Percentiles rank a stretch among this genome's conserved stretches.
Evolutionary conservation across 1,284 basidiomycete genomes (phyloP).

Genomic region (Apiotrichum veenhuisii): DNA sequence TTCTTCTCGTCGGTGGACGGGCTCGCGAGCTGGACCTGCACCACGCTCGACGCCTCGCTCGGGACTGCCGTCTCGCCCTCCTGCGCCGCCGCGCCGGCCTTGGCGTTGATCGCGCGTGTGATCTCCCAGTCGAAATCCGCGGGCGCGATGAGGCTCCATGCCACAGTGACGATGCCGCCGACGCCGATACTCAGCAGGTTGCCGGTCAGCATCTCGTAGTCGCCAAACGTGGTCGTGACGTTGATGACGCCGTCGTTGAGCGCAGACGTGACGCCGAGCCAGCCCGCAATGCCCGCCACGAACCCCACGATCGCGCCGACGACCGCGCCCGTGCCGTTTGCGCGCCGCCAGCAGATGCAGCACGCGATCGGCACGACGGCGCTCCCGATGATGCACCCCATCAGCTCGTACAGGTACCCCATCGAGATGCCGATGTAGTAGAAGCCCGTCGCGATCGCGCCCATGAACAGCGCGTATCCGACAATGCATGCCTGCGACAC

Average conservation of each 20-base stretch:
- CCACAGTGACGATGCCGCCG: conserved; percentile 69
- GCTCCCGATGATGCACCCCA: conserved; percentile 63
- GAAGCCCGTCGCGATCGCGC: conserved; percentile 77
- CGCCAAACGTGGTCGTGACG: conserved; percentile 61
- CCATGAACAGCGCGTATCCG: conserved; percentile 73
- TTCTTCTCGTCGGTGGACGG: conserved; percentile 32
- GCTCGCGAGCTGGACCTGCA: conserved; percentile 7
- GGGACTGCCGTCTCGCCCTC: conserved; percentile 7
- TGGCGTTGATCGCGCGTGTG: conserved; percentile 67
- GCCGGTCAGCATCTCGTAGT: conserved; percentile 67
- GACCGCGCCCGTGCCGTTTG: conserved; percentile 78
- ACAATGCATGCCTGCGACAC: conserved; percentile 57
- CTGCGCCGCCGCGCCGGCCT: conserved; percentile 7
- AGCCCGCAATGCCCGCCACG: conserved; percentile 66
- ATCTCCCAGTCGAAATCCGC: conserved; percentile 73
- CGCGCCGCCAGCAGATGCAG: conserved; percentile 72
- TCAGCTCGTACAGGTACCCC: conserved; percentile 51
- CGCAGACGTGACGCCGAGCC: conserved; percentile 72
- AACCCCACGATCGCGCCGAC: conserved; percentile 69
- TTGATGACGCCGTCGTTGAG: conserved; percentile 69
- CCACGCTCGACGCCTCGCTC: conserved; percentile 1
- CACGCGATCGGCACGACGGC: conserved; percentile 82
- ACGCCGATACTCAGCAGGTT: conserved; percentile 81
- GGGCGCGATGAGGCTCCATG: conserved; percentile 64
- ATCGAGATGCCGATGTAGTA: conserved; percentile 82